A percentile compares a stretch with the other conserved stretches of the same genome.
These are phyloP conservation scores for Debaryomyces sp. DNA, from an alignment of 1,139 yeast species.

Conservation along the genomic window DNA sequence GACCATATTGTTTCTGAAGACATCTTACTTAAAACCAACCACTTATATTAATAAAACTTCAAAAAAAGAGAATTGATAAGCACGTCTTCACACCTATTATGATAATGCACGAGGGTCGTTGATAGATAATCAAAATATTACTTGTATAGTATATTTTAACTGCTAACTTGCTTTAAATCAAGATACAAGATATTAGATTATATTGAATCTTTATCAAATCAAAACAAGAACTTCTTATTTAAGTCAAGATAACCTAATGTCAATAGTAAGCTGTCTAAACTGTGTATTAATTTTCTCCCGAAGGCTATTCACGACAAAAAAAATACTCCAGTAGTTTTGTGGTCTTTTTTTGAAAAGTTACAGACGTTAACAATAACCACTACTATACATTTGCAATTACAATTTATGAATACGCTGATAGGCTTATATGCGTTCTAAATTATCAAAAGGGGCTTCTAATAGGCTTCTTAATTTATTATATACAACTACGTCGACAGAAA, in stretches of 20 bases:
- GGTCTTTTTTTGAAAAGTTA: constrained; percentile 2
- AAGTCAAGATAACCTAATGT: neutral
- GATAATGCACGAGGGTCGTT: constrained; percentile 5
- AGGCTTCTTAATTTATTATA: constrained; percentile 35
- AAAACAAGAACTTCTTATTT: neutral
- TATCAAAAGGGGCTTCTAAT: constrained; percentile 26
- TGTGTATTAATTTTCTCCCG: constrained; percentile 7
- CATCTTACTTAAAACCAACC: constrained; percentile 14
- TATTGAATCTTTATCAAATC: neutral
- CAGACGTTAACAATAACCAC: neutral
- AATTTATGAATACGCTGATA: neutral
- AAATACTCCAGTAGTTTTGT: constrained; percentile 8
- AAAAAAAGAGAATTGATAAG: neutral
- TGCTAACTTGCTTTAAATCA: neutral
- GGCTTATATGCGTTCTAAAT: constrained; percentile 16
- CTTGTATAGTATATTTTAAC: neutral
- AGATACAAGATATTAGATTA: neutral
- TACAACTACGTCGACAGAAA: constrained; percentile 31
- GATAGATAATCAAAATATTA: neutral
- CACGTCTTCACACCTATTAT: constrained; percentile 3
- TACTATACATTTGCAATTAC: neutral
- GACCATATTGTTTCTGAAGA: constrained; percentile 46
- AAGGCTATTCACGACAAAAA: constrained; percentile 5
- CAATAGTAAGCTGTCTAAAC: neutral
- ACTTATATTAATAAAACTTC: neutral